Evolutionary conservation across 73 alveolate species (phyloP), one percentile per base, ranked within the genome.

Genomic region (Symbiodinium natans): DNA sequence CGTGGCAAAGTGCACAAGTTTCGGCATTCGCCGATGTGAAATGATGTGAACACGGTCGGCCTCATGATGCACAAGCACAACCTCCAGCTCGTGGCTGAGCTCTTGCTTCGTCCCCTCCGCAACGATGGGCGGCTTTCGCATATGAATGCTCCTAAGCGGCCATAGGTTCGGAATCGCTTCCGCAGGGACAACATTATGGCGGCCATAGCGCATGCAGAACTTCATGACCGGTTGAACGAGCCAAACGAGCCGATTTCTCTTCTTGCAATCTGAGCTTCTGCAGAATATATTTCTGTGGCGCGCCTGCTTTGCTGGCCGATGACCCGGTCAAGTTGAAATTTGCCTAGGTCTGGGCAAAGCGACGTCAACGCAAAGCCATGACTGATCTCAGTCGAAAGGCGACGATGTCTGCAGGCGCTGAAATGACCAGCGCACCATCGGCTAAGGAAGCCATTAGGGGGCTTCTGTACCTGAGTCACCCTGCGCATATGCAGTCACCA

Each of bases 81-180:
- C 97, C 88, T 90, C 97, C 40, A 90, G 77, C 88, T 68, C 97
- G 48, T 90, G 97, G 77, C 52, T 90, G 75, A 90, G 87, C 52
- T 68, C 88, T 25, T 90, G 97, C 56, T 90, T 90, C 41, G 87
- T 90, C 56, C 97, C 97, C 41, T 68, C 97, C 27, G 97, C 97
- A 27, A 90, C 97, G 39, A 90, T n/a, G 38, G 97, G 56, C 9
- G 97, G 97, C 88, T 90, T 90, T 19, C 97, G 86, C 77, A 90
- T 31, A 5, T 71, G 82, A 52, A 90, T 90, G 48, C 80, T 90
- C 97, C 97, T 90, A 15, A n/a, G 54, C 56, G 8, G 8, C 27
- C 31, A 2, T 17, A 19, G 3, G 10, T 54, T n/a, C n/a, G 15
- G 59, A 5, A 27, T 46, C n/a, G n/a, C n/a, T n/a, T n/a, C n/a